phyloP scores from a whole-genome alignment of 1,284 basidiomycete genomes.

The Puccinia triticina region DNA sequence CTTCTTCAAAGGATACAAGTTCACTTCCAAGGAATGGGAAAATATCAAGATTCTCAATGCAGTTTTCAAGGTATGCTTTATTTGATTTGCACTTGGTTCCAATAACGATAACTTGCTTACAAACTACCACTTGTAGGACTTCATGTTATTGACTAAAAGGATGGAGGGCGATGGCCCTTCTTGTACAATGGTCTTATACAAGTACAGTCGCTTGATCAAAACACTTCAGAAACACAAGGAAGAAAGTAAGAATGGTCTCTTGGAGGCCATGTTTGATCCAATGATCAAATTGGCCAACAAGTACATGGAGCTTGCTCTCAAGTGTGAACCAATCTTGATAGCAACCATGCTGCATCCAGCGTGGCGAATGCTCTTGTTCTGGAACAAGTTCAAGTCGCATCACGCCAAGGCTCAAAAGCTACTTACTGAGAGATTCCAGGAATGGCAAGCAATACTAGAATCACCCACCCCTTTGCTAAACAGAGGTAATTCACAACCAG shows the following conservation, averaged over 20 bases:
- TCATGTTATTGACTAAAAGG: not conserved
- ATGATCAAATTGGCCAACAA: not conserved
- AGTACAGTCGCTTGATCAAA: not conserved
- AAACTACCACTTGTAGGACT: too few relatives aligned
- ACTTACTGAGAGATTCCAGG: not conserved
- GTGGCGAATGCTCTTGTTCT: not conserved
- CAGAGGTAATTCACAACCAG: not conserved
- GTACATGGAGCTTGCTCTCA: not conserved
- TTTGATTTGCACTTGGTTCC: too few relatives aligned
- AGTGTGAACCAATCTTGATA: constrained; percentile 5
- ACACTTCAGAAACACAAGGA: not conserved
- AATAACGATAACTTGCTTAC: too few relatives aligned
- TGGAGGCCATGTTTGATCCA: constrained; percentile 14
- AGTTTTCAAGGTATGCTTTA: not conserved
- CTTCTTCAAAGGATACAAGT: constrained; percentile 6
- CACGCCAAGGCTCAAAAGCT: not conserved
- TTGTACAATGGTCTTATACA: not conserved
- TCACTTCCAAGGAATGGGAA: not conserved
- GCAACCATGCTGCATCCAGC: not conserved
- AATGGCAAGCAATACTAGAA: not conserved
- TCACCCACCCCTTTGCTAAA: not conserved
- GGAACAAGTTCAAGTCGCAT: not conserved
- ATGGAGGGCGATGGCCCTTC: constrained; percentile 16
- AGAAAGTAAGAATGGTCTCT: not conserved
- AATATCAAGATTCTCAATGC: not conserved